Conservation (phyloP, 2,329 filamentous ascomycete species). For the Phyllosticta citribraziliensis region DNA sequence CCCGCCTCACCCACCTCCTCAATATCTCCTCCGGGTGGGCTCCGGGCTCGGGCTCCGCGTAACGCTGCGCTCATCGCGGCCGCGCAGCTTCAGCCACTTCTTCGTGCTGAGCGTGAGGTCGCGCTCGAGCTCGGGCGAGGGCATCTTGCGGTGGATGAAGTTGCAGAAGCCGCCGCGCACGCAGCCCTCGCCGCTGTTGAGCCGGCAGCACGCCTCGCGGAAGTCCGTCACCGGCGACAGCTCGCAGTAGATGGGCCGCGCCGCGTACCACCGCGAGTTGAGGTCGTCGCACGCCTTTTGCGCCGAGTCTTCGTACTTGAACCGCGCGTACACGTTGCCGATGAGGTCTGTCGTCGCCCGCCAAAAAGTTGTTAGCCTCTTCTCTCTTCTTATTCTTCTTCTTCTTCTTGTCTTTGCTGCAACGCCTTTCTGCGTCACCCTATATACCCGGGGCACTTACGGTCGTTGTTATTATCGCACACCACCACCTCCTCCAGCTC, state of each 20-base stretch:
- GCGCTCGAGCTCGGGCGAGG: slow-evolving; percentile 73
- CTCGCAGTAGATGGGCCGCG: slow-evolving; percentile 95
- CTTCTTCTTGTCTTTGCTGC: too few relatives aligned
- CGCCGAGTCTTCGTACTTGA: slow-evolving; percentile 98
- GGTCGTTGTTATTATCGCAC: slow-evolving; percentile 99
- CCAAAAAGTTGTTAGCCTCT: slow-evolving; percentile 8
- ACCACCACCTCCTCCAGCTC: slow-evolving; percentile 96
- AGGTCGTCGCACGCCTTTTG: slow-evolving; percentile 89
- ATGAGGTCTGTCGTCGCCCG: slow-evolving; percentile 59
- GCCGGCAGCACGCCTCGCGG: slow-evolving; percentile 88
- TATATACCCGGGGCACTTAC: too few relatives aligned
- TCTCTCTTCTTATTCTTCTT: neutral
- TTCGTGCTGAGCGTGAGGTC: slow-evolving; percentile 83
- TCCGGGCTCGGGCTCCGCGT: slow-evolving; percentile 80
- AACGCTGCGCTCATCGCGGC: slow-evolving; percentile 72
- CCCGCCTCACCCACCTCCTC: slow-evolving; percentile 18
- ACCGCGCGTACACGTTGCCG: slow-evolving; percentile 97
- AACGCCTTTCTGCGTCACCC: too few relatives aligned
- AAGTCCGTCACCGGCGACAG: slow-evolving; percentile 95
- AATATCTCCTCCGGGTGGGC: slow-evolving; percentile 63
- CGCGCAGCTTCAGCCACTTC: slow-evolving; percentile 87
- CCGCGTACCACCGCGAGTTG: slow-evolving; percentile 94
- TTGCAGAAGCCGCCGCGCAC: slow-evolving; percentile 97
- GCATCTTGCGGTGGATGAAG: slow-evolving; percentile 98
- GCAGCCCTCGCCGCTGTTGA: slow-evolving; percentile 92